phyloP scores from a whole-genome alignment of 2,329 filamentous ascomycete species.

The Boeremia exigua region DNA sequence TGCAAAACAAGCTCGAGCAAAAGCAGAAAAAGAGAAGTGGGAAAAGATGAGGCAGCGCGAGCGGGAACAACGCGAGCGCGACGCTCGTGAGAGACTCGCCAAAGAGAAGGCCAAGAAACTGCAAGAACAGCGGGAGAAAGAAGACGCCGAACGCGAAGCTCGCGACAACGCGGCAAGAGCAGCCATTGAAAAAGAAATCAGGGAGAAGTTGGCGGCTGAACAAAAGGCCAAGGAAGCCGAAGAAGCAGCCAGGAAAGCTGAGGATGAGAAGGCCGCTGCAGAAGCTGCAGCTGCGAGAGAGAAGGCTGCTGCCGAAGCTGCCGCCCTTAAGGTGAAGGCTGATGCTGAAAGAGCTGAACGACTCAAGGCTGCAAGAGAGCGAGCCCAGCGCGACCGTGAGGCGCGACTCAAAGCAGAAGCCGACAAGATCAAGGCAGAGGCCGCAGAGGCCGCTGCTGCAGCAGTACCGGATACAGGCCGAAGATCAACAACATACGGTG shows the following conservation, averaged over 20 bases:
- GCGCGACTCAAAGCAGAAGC: conserved; percentile 46
- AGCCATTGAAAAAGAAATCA: conserved; percentile 50
- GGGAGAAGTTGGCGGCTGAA: conserved; percentile 50
- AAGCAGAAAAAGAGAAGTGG: conserved; percentile 59
- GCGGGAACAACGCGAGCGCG: conserved; percentile 56
- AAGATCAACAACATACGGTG: conserved; percentile 48
- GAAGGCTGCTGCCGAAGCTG: conserved; percentile 37
- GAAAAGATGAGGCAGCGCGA: conserved; percentile 57
- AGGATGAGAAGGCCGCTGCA: conserved; percentile 43
- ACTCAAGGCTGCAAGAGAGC: conserved; percentile 49
- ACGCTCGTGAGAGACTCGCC: conserved; percentile 55
- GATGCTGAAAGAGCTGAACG: conserved; percentile 44
- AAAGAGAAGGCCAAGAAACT: conserved; percentile 49
- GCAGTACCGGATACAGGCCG: conserved; percentile 32
- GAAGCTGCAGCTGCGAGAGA: conserved; percentile 42
- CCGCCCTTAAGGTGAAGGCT: conserved; percentile 40
- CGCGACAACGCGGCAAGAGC: conserved; percentile 45
- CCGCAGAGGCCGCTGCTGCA: conserved; percentile 17
- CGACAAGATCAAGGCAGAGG: conserved; percentile 39
- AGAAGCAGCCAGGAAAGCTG: conserved; percentile 47
- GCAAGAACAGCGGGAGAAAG: conserved; percentile 51
- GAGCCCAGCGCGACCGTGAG: conserved; percentile 47
- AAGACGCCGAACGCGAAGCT: conserved; percentile 46
- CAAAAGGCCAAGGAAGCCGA: conserved; percentile 47
- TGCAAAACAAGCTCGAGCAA: conserved; percentile 52